These are phyloP conservation scores for Bipolaris victoriae DNA, from an alignment of 2,329 filamentous ascomycete genomes.

Conservation along the genomic window DNA sequence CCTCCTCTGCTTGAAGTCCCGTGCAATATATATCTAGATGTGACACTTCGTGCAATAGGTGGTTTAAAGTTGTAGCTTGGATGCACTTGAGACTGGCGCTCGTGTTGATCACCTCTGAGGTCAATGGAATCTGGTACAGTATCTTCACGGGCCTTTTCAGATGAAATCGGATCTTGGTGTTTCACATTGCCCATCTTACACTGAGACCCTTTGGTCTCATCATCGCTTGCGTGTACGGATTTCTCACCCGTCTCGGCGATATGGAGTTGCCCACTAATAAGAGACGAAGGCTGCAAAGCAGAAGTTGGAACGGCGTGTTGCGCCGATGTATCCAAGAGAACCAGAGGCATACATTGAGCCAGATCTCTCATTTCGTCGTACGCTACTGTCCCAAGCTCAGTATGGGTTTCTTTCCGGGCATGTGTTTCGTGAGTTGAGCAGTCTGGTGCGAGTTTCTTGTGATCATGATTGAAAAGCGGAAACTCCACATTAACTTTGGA, in stretches of 20 bases:
- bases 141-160: neutral
- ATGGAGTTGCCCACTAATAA: neutral
- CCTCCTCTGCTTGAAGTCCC: neutral
- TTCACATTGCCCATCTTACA: neutral
- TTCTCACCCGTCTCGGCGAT: neutral
- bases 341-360: neutral
- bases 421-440: neutral
- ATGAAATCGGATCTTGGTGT: neutral
- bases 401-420: neutral
- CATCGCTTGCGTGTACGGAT: neutral
- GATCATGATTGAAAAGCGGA: neutral
- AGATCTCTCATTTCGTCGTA: neutral
- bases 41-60: neutral
- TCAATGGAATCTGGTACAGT: neutral
- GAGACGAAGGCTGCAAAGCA: neutral
- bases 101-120: neutral
- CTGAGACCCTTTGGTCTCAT: neutral
- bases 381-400: neutral
- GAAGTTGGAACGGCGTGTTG: neutral
- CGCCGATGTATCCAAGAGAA: neutral
- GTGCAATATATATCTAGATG: slow-evolving; percentile 1
- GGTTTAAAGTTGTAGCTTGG: neutral
- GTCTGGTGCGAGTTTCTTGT: neutral
- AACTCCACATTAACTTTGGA: neutral
- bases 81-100: neutral